phyloP scores from a whole-genome alignment of 2,329 filamentous ascomycete genomes.

The Neocucurbitaria cava region DNA sequence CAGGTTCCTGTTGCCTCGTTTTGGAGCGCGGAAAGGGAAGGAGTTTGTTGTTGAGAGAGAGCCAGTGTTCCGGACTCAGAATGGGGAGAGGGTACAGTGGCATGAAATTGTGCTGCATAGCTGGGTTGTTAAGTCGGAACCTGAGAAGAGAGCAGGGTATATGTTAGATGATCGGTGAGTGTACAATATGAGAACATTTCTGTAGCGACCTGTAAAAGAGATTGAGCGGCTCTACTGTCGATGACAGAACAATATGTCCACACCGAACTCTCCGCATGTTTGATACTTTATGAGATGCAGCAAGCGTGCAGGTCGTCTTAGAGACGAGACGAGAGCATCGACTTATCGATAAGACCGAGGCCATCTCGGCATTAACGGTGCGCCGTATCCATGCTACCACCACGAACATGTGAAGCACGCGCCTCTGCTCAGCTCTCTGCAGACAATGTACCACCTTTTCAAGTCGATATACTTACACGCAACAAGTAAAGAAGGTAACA shows the following conservation, averaged over 20 bases:
- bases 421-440: conserved; percentile 13
- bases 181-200: too few relatives aligned
- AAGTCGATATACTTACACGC: conserved; percentile 95
- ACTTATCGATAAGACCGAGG: conserved; percentile 15
- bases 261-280: too few relatives aligned
- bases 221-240: too few relatives aligned
- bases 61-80: conserved; percentile 15
- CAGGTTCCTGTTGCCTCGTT: conserved; percentile 9
- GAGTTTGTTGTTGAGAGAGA: conserved; percentile 18
- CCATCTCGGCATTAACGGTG: conserved; percentile 10
- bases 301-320: too few relatives aligned
- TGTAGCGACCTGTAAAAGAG: too few relatives aligned
- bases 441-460: conserved; percentile 88
- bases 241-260: too few relatives aligned
- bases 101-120: conserved; percentile 20
- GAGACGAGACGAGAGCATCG: too few relatives aligned
- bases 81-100: conserved; percentile 19
- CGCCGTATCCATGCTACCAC: conserved; percentile 5
- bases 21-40: conserved; percentile 16
- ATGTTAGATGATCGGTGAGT: not conserved
- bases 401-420: conserved; percentile 28
- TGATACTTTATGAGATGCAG: too few relatives aligned
- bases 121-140: conserved; percentile 11
- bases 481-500: conserved; percentile 91
- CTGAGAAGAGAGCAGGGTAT: conserved; percentile 4